Conservation (phyloP, 1,284 basidiomycete species). For the Sutorius eximius region DNA sequence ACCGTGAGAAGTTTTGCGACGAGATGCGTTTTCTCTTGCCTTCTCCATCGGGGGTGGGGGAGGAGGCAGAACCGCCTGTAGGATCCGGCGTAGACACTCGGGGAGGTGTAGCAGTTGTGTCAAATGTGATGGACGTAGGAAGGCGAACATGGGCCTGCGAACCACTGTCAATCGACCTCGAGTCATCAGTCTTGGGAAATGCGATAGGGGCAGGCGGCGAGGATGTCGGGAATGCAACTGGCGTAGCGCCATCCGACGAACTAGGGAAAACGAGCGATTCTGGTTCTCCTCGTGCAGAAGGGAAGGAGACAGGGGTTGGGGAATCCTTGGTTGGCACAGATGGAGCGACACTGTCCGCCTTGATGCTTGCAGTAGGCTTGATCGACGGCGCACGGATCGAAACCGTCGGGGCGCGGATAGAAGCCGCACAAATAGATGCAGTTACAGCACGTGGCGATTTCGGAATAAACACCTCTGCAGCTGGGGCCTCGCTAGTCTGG, state of each 20-base stretch:
- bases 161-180: conserved; percentile 29
- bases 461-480: conserved; percentile 2
- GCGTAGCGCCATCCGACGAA: conserved; percentile 8
- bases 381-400: conserved; percentile 28
- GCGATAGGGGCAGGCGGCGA: conserved; percentile 35
- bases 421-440: conserved; percentile 19
- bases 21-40: conserved; percentile 75
- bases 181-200: conserved; percentile 44
- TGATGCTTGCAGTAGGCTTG: conserved; percentile 22
- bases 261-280: conserved; percentile 14
- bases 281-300: conserved; percentile 14
- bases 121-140: conserved; percentile 48
- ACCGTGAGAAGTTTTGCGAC: conserved; percentile 78
- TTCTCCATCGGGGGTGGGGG: conserved; percentile 66
- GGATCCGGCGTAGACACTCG: conserved; percentile 66
- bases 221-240: conserved; percentile 31
- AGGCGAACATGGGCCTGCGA: conserved; percentile 30
- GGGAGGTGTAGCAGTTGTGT: conserved; percentile 42
- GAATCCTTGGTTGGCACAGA: conserved; percentile 30
- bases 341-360: conserved; percentile 28
- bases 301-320: conserved; percentile 14
- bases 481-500: conserved; percentile 7
- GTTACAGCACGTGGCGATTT: conserved; percentile 22
- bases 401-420: conserved; percentile 19
- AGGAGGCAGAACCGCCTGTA: conserved; percentile 40